phyloP scores from a whole-genome alignment of 371 early-diverging fungal genomes.

The Apophysomyces trapeziformis region DNA sequence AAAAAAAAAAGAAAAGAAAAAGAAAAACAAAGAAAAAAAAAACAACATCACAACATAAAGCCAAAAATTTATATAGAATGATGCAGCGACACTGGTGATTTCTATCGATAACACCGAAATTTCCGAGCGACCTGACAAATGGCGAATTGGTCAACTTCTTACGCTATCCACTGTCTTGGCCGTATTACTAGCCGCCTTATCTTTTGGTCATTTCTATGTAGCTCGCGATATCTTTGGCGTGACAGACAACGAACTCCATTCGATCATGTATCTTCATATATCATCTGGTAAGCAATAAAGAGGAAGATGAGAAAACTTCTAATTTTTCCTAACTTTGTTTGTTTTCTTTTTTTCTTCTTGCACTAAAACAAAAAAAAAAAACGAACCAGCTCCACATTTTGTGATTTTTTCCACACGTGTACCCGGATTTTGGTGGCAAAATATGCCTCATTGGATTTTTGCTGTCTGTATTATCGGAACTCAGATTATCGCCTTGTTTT shows the following conservation, averaged over 20 bases:
- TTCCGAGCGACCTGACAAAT: constrained; percentile 87
- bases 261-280: constrained; percentile 91
- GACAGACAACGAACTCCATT: constrained; percentile 55
- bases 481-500: constrained; percentile 87
- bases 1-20: too few species aligned
- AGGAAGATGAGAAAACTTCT: constrained; percentile 3
- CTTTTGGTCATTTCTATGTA: constrained; percentile 84
- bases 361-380: not conserved
- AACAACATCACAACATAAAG: too few species aligned
- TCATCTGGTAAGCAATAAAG: constrained; percentile 64
- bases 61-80: constrained; percentile 56
- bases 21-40: too few species aligned
- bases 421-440: constrained; percentile 84
- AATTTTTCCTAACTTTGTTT: not conserved
- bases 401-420: constrained; percentile 91
- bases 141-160: constrained; percentile 90
- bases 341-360: constrained; percentile 3
- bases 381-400: constrained; percentile 78
- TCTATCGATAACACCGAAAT: constrained; percentile 91
- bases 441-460: constrained; percentile 73
- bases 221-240: constrained; percentile 68
- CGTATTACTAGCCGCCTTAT: constrained; percentile 70
- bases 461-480: constrained; percentile 81
- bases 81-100: constrained; percentile 91
- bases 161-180: constrained; percentile 79